phyloP scores from a whole-genome alignment of 139 green algal genomes.

The Microglena sp. region DNA sequence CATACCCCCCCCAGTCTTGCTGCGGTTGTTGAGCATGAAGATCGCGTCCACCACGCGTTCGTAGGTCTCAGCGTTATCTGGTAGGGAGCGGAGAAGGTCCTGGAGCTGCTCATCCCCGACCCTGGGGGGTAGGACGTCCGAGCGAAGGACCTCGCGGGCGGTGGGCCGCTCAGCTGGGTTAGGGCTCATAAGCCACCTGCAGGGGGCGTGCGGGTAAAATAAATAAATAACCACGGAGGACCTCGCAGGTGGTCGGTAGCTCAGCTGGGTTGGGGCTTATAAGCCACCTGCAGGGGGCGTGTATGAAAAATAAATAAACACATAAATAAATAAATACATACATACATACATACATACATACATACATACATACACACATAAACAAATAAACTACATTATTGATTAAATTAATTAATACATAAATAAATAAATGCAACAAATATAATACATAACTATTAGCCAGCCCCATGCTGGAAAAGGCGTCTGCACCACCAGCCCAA shows the following conservation, averaged over 20 bases:
- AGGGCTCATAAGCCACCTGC: slow-evolving; percentile 58
- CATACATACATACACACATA: no score
- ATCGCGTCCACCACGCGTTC: slow-evolving; percentile 64
- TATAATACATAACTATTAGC: no score
- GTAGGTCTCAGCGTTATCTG: slow-evolving; percentile 39
- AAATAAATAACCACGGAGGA: neutral
- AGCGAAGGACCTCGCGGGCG: slow-evolving; percentile 61
- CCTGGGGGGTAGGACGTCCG: slow-evolving; percentile 64
- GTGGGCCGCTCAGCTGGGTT: slow-evolving; percentile 67
- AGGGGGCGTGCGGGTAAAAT: neutral
- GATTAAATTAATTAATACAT: no score
- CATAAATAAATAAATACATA: no score
- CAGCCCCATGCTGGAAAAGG: no score
- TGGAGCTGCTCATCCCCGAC: slow-evolving; percentile 73
- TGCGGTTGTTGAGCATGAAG: slow-evolving; percentile 45
- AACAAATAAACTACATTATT: no score
- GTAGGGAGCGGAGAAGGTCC: slow-evolving; percentile 73
- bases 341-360: neutral
- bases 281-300: no score
- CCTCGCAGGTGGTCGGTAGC: no score
- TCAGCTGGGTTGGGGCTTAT: no score
- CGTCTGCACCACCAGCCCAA: no score
- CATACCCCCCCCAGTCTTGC: neutral
- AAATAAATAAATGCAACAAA: no score
- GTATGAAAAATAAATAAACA: no score